Base-by-base conservation (phyloP, 2,329 filamentous ascomycete genomes). In the Cladosporium sp. region DNA sequence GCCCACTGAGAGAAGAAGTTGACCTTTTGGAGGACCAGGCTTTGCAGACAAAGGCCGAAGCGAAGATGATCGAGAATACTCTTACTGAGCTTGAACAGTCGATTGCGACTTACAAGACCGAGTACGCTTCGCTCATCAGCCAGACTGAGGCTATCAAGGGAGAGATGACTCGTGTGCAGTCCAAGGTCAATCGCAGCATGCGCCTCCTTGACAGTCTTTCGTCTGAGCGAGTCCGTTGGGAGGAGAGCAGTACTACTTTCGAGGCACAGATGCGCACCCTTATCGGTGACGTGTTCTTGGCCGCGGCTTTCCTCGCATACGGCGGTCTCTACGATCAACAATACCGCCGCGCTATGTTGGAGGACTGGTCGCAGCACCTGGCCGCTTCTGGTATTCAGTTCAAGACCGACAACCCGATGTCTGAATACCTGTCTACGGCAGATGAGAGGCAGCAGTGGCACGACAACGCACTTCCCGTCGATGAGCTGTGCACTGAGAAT, bases 401-500 rank as follows among this genome's bases (percentile, higher is more conserved):
- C 82, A 99, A 99, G 78, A 84, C 87, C 58, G 90, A 92, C 67
- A 97, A 97, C 68, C 91, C 94, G 0, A 83, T 99, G 47, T 96
- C 94, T 0, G 94, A 99, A 72, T 99, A 97, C 69, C 81, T 99
- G 15, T 99, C 95, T 4, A 96, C 91, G 22, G 93, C 95, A 4
- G 95, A 99, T 72, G 92, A 99, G 77, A 85, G 94, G 62, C 82
- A 99, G 34, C 84, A 89, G 62, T 99, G 94, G 94, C 95, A 99
- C 77, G 88, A 92, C 67, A 90, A 99, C 71, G 88, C 88, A 15
- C 78, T 99, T 50, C 94, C 95, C 2, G 93, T 97, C 4, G 94
- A 99, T 71, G 94, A 99, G 70, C 83, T 99, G 39, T 99, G 94
- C 80, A 99, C 94, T 0, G 94, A 99, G 75, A 99, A 99, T 69